A percentile compares a stretch with the other conserved stretches of the same genome.
Evolutionary conservation across 2,329 filamentous ascomycete species (phyloP).

Genomic region (Monosporascus sp.): DNA sequence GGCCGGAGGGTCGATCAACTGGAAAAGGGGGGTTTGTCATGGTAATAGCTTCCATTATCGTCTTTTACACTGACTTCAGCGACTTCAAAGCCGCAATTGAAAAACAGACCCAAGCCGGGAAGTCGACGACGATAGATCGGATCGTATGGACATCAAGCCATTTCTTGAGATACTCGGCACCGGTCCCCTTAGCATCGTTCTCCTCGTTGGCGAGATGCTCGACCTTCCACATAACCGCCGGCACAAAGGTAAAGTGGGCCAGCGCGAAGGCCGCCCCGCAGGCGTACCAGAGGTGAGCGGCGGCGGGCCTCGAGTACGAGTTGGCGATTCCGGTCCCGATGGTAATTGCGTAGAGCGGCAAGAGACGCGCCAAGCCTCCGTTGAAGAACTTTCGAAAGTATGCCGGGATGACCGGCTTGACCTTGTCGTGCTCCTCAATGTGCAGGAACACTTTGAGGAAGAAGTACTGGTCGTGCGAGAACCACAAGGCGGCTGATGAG

Average conservation of each 20-base stretch:
- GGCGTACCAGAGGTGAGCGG: constrained; percentile 24
- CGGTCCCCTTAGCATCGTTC: constrained; percentile 18
- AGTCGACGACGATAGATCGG: constrained; percentile 21
- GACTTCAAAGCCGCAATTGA: constrained; percentile 20
- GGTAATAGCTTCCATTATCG: not conserved
- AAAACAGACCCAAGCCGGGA: constrained; percentile 29
- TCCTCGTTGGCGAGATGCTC: constrained; percentile 19
- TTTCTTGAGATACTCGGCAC: constrained; percentile 14
- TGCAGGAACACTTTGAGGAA: constrained; percentile 35
- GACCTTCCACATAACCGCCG: constrained; percentile 23
- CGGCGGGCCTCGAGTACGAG: constrained; percentile 11
- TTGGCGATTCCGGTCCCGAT: constrained; percentile 23
- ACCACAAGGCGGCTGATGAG: constrained; percentile 42
- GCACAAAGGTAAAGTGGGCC: constrained; percentile 28
- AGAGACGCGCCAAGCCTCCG: constrained; percentile 20
- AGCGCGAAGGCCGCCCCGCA: constrained; percentile 24
- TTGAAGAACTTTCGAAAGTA: constrained; percentile 40
- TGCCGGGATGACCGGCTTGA: constrained; percentile 34
- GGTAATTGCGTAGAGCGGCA: constrained; percentile 21
- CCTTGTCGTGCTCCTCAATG: constrained; percentile 21
- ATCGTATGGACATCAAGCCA: constrained; percentile 26
- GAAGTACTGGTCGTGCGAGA: constrained; percentile 38
- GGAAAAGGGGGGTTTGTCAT: not conserved
- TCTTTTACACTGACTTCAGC: constrained; percentile 13
- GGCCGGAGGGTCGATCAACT: too few relatives aligned